Base-by-base conservation (phyloP, 164 flowering plant species). In the Umbellularia californica region DNA sequence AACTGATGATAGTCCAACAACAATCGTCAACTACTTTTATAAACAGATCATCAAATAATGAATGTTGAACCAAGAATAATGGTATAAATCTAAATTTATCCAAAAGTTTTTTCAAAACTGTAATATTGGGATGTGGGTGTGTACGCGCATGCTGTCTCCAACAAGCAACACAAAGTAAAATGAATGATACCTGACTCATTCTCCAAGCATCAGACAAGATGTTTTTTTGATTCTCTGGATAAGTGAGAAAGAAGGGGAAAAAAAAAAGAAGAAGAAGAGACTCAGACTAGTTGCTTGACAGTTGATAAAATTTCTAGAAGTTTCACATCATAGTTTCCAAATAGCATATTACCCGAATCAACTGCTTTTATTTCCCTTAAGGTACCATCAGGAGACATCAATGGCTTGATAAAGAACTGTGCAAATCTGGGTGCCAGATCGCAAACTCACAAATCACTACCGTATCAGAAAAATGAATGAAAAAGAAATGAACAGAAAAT, bases 301-400 rank as follows among this genome's bases (percentile, higher is more conserved):
- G 28, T 30, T 28, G 2, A 67, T 20, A 14, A 67, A 17, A 33
- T 27, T 25, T 67, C 41, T 28, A n/a, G 27, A 65, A 65, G 15
- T 24, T 50, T 73, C 3, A 73, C 10, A 19, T 10, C 12, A 55
- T 14, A 74, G 64, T 65, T 41, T 2, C 11, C 11, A 33, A 68
- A 75, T 15, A 50, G 35, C 11, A 62, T 63, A 64, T 79, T 76
- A 95, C 97, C 99, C 84, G 99, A 95, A 84, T 95, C 97, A 75
- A 95, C 99, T 19, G 98, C 99, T 84, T 95, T 92, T 68, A 95
- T 93, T 83, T 95, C 99, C 75, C 99, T 88, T 66, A 28, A 86
- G 55, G 99, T 93, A 75, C 98, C 99, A 89, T 95, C 98, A 74
- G 95, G 85, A 72, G 98, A 89, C 99, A 95, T 95, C 83, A 95